Conservation (phyloP, 495 filamentous ascomycete species). For the Jackrogersella multiformis region DNA sequence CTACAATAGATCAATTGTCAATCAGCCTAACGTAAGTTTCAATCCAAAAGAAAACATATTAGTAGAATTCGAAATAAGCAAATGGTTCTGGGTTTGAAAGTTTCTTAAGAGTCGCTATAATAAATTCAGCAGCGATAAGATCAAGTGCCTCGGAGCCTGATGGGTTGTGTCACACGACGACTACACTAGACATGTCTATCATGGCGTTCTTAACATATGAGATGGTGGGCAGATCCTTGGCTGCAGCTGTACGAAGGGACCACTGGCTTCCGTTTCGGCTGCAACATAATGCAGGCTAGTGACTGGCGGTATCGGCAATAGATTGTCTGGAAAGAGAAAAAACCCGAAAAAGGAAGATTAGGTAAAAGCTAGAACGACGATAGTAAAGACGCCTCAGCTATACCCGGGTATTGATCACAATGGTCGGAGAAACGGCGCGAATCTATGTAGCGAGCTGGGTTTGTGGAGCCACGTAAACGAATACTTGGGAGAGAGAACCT, state of each 20-base stretch:
- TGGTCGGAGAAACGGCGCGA: constrained; percentile 22
- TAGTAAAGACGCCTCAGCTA: background rate
- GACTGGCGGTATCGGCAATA: constrained; percentile 7
- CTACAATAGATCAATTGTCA: background rate
- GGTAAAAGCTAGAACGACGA: background rate
- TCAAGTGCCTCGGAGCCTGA: constrained; percentile 4
- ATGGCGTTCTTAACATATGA: background rate
- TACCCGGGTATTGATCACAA: background rate
- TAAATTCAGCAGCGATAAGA: background rate
- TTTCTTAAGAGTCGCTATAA: background rate
- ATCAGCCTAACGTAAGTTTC: background rate
- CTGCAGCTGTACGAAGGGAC: constrained; percentile 42
- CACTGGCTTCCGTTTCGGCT: constrained; percentile 20
- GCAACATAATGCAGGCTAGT: constrained; percentile 23
- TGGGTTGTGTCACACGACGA: constrained; percentile 32
- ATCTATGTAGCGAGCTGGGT: constrained; percentile 17
- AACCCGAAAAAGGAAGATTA: constrained; percentile 15
- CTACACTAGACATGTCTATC: background rate
- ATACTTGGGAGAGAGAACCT: background rate
- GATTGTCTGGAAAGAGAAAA: too few species aligned
- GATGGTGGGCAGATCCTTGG: constrained; percentile 31
- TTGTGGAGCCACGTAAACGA: constrained; percentile 31
- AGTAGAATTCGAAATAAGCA: background rate
- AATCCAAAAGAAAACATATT: background rate
- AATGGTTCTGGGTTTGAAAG: background rate